Evolutionary conservation across 179 eudicot species (phyloP).

Genomic region (Spergularia azorica): DNA sequence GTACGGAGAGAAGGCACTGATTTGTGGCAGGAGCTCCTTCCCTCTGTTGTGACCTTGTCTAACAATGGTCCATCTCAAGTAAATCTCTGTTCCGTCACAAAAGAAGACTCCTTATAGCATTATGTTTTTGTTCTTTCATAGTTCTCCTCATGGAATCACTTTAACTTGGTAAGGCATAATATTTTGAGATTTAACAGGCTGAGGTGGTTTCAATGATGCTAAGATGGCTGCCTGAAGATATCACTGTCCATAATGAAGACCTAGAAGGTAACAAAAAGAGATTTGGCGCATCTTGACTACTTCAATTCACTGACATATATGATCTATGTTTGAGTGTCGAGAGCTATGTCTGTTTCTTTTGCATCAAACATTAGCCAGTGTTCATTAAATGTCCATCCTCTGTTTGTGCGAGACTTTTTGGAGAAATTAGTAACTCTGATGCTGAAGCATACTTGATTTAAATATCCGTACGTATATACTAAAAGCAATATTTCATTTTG

Average conservation of each 20-base stretch:
- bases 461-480: background rate
- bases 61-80: conserved; percentile 89
- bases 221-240: conserved; percentile 99
- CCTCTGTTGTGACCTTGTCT: conserved; percentile 73
- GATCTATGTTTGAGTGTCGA: background rate
- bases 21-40: conserved; percentile 84
- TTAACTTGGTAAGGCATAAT: background rate
- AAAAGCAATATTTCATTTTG: too few species aligned
- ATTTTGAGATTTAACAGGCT: conserved; percentile 50
- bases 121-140: conserved; percentile 12
- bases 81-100: conserved; percentile 26
- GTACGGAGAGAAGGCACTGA: conserved; percentile 85
- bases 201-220: conserved; percentile 95
- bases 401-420: background rate
- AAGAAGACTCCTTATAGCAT: background rate
- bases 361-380: background rate
- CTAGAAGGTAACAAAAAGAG: conserved; percentile 66
- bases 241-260: conserved; percentile 97
- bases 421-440: background rate
- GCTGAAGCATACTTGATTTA: background rate
- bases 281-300: background rate
- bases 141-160: conserved; percentile 6
- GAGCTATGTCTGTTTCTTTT: background rate
- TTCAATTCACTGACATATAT: background rate
- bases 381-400: background rate